Conservation (phyloP, 148 eudicot genomes). For the Rhododendron vialii region DNA sequence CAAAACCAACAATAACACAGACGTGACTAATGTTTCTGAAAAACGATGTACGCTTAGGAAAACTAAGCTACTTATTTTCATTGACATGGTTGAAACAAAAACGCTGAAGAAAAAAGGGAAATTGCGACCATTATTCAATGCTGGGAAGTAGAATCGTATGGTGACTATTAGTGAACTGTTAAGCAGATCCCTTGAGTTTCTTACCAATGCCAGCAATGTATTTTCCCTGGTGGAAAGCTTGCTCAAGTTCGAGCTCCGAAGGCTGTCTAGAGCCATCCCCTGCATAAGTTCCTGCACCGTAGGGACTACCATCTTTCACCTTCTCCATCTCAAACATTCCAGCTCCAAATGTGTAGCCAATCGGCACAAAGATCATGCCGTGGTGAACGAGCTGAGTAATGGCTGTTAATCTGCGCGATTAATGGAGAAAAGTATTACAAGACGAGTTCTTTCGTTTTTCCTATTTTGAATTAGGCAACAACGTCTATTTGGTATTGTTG, state of each 20-base stretch:
- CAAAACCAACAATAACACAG: too few species aligned
- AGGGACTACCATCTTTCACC: slow-evolving; percentile 64
- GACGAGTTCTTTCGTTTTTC: too few species aligned
- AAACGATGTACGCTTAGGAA: background rate
- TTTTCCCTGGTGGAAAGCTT: slow-evolving; percentile 73
- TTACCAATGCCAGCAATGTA: slow-evolving; percentile 59
- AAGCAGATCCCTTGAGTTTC: slow-evolving; percentile 53
- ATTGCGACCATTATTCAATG: background rate
- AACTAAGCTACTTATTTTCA: background rate
- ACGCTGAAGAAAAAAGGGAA: background rate
- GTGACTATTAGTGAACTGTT: background rate
- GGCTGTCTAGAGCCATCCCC: slow-evolving; percentile 79
- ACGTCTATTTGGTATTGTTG: too few species aligned
- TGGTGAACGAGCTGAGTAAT: slow-evolving; percentile 72
- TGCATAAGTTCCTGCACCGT: slow-evolving; percentile 72
- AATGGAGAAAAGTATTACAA: background rate
- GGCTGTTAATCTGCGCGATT: slow-evolving; percentile 50
- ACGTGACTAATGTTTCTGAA: too few species aligned
- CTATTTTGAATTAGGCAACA: background rate
- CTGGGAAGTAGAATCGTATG: background rate
- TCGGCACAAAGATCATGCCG: slow-evolving; percentile 71
- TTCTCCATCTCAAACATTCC: slow-evolving; percentile 81
- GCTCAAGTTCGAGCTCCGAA: slow-evolving; percentile 46
- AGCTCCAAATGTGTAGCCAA: slow-evolving; percentile 73
- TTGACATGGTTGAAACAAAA: background rate